Conservation (phyloP, 257 asterid species). For the Solanum clarkiae region DNA sequence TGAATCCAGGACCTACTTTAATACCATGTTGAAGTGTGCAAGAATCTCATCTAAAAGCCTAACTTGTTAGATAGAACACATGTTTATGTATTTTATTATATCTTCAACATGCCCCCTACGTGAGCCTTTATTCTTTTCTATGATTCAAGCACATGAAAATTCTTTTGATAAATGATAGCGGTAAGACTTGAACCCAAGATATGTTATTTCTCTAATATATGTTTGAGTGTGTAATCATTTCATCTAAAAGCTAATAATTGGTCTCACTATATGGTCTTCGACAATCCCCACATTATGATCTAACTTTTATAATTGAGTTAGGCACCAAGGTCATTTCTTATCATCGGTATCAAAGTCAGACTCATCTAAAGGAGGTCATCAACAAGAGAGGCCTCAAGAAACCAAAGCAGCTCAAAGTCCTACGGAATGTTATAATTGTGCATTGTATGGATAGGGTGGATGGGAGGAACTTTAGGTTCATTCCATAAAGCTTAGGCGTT, state of each 20-base stretch:
- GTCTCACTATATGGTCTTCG: neutral
- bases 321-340: neutral
- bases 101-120: neutral
- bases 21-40: neutral
- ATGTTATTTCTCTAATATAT: neutral
- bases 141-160: neutral
- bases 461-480: neutral
- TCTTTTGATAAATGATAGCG: neutral
- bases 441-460: neutral
- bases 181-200: neutral
- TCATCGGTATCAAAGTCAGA: neutral
- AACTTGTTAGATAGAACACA: neutral
- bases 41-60: neutral
- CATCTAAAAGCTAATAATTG: neutral
- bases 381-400: neutral
- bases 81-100: neutral
- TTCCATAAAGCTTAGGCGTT: neutral
- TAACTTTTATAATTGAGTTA: neutral
- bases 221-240: neutral
- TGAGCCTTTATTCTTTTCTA: neutral
- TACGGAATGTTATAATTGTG: neutral
- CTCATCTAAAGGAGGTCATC: neutral
- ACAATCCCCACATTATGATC: neutral
- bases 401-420: neutral
- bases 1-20: neutral